Percentiles rank a stretch among this genome's conserved stretches.
Conservation (phyloP, 108 stramenopile species). For the Bacterosira constricta region DNA sequence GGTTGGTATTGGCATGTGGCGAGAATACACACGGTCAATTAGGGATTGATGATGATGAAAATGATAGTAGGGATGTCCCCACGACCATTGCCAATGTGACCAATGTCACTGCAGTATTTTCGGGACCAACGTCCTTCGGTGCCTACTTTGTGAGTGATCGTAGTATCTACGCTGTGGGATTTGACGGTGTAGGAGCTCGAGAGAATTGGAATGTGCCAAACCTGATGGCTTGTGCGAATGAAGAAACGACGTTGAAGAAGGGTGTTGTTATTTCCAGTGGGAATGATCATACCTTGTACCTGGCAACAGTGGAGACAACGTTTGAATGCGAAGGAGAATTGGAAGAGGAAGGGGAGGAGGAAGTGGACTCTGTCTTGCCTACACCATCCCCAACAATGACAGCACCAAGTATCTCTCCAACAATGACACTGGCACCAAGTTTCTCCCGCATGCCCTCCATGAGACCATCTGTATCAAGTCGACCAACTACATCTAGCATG, state of each 20-base stretch:
- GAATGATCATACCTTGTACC: slow-evolving; percentile 40
- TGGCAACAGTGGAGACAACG: slow-evolving; percentile 13
- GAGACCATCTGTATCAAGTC: not conserved
- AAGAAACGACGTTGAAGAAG: not conserved
- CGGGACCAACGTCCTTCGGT: slow-evolving; percentile 17
- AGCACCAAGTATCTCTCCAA: not conserved
- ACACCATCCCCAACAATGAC: not conserved
- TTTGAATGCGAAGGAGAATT: slow-evolving; percentile 16
- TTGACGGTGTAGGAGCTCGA: slow-evolving; percentile 26
- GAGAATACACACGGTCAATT: slow-evolving; percentile 39
- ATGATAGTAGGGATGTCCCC: slow-evolving; percentile 21
- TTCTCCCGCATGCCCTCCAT: not conserved
- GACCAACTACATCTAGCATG: not conserved
- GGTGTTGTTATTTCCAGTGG: slow-evolving; percentile 20
- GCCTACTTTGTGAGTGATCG: slow-evolving; percentile 28
- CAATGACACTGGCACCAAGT: not conserved
- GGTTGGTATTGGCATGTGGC: slow-evolving; percentile 34
- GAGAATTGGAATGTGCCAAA: slow-evolving; percentile 1
- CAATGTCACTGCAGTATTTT: slow-evolving; percentile 23
- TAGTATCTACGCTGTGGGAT: slow-evolving; percentile 21
- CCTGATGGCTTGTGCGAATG: slow-evolving; percentile 17
- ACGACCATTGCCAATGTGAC: not conserved
- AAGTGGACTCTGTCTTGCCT: not conserved
- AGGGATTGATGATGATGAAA: slow-evolving; percentile 1
- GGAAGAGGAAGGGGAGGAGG: too few species aligned